A percentile compares a stretch with the other conserved stretches of the same genome.
Conservation (phyloP, 2,329 filamentous ascomycete species). For the Aureobasidium sp. region DNA sequence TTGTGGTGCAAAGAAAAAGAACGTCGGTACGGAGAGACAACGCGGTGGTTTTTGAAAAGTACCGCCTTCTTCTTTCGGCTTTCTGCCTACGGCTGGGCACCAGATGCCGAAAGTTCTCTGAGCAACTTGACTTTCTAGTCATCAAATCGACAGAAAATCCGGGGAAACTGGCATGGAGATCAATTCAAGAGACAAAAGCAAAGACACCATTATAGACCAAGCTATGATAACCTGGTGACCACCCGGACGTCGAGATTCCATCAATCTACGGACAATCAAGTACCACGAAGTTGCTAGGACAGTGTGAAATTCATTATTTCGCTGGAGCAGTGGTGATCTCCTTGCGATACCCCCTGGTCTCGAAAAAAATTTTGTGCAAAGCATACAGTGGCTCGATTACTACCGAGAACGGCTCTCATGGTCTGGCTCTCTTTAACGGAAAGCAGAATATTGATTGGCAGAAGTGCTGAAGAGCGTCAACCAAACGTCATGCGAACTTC, state of each 20-base stretch:
- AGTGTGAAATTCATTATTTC: not conserved
- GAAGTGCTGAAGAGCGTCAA: not conserved
- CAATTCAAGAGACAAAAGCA: not conserved
- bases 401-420: not conserved
- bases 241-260: no score
- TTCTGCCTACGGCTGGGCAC: not conserved
- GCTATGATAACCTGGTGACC: not conserved
- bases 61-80: not conserved
- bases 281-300: not conserved
- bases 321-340: not conserved
- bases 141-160: not conserved
- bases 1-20: not conserved
- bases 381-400: not conserved
- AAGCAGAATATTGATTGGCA: not conserved
- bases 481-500: not conserved
- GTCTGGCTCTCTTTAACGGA: not conserved
- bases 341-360: not conserved
- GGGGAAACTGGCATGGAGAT: not conserved
- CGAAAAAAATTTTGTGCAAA: not conserved
- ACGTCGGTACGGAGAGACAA: not conserved
- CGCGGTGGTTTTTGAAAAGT: no score
- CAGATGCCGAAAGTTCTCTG: not conserved
- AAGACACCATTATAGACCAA: not conserved
- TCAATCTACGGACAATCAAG: not conserved
- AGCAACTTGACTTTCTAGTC: not conserved